Percentiles rank a stretch among this genome's conserved stretches.
Evolutionary conservation across 1,284 basidiomycete genomes (phyloP).

Genomic region (Irpex rosettiformis): DNA sequence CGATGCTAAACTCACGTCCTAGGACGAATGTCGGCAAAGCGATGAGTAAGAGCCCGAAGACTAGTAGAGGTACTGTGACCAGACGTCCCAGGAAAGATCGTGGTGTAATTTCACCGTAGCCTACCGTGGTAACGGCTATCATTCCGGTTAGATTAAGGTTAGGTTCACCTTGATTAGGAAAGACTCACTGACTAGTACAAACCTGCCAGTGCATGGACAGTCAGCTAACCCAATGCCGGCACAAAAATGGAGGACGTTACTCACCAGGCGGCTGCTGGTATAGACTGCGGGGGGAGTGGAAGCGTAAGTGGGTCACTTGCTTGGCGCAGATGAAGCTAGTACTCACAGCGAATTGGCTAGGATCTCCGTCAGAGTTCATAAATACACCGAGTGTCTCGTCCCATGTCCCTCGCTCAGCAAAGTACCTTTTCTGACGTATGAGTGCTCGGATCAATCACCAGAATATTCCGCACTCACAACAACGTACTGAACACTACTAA

Average conservation of each 20-base stretch:
- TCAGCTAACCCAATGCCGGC: conserved; percentile 21
- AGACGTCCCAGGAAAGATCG: conserved; percentile 79
- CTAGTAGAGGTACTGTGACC: conserved; percentile 78
- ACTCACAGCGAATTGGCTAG: conserved; percentile 67
- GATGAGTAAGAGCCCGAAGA: conserved; percentile 83
- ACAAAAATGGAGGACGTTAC: conserved; percentile 13
- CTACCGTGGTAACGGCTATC: conserved; percentile 77
- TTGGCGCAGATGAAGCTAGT: not conserved
- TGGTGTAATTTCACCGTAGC: conserved; percentile 87
- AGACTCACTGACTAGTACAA: conserved; percentile 57
- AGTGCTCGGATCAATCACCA: not conserved
- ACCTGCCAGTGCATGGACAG: conserved; percentile 38
- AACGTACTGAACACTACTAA: conserved; percentile 84
- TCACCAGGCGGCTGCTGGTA: conserved; percentile 75
- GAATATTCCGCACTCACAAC: conserved; percentile 44
- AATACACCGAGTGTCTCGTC: conserved; percentile 76
- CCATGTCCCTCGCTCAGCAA: conserved; percentile 86
- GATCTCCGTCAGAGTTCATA: conserved; percentile 80
- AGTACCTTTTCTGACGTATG: conserved; percentile 56
- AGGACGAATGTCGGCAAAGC: conserved; percentile 87
- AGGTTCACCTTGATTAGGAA: not conserved
- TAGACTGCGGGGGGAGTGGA: conserved; percentile 44
- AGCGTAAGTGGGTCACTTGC: conserved; percentile 3
- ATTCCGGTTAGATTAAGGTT: not conserved
- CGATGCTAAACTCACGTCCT: conserved; percentile 82